Evolutionary conservation across 345 rosid genomes (phyloP).

Genomic region (Salix exigua): DNA sequence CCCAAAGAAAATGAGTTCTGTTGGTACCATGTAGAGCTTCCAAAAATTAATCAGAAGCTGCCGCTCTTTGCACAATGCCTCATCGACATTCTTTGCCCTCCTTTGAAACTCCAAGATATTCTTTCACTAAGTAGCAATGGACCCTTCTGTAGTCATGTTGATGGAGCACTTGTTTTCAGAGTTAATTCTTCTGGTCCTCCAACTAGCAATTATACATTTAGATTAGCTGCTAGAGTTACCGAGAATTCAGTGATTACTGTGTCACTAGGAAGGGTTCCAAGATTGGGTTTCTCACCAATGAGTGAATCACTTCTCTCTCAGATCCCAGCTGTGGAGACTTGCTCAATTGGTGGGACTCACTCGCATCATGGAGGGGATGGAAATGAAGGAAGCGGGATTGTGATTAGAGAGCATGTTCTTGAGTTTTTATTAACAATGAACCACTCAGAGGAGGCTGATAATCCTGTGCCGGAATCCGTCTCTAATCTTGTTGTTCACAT

Average conservation of each 20-base stretch:
- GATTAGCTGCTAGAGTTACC: slow-evolving; percentile 87
- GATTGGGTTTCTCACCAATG: slow-evolving; percentile 77
- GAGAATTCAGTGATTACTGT: slow-evolving; percentile 87
- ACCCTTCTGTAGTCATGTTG: slow-evolving; percentile 83
- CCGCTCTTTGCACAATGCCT: slow-evolving; percentile 81
- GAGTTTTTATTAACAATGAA: slow-evolving; percentile 93
- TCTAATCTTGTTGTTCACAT: slow-evolving; percentile 91
- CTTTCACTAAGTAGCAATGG: slow-evolving; percentile 91
- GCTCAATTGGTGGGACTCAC: slow-evolving; percentile 30
- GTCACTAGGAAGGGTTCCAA: slow-evolving; percentile 86
- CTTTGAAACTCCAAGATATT: slow-evolving; percentile 92
- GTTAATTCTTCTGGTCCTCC: slow-evolving; percentile 92
- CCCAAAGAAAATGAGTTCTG: slow-evolving; percentile 73
- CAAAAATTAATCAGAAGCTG: slow-evolving; percentile 73
- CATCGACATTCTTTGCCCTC: slow-evolving; percentile 88
- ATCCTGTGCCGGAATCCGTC: slow-evolving; percentile 80
- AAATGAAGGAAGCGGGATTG: slow-evolving; percentile 63
- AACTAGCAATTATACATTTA: slow-evolving; percentile 70
- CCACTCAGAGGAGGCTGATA: slow-evolving; percentile 98
- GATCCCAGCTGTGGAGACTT: slow-evolving; percentile 78
- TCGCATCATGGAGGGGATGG: slow-evolving; percentile 38
- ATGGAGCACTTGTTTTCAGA: slow-evolving; percentile 91
- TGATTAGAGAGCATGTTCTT: slow-evolving; percentile 95
- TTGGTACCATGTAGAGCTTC: slow-evolving; percentile 96
- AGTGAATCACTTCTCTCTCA: slow-evolving; percentile 84